phyloP scores from a whole-genome alignment of 805 yeast genomes.

The Ascoidea tarda region DNA sequence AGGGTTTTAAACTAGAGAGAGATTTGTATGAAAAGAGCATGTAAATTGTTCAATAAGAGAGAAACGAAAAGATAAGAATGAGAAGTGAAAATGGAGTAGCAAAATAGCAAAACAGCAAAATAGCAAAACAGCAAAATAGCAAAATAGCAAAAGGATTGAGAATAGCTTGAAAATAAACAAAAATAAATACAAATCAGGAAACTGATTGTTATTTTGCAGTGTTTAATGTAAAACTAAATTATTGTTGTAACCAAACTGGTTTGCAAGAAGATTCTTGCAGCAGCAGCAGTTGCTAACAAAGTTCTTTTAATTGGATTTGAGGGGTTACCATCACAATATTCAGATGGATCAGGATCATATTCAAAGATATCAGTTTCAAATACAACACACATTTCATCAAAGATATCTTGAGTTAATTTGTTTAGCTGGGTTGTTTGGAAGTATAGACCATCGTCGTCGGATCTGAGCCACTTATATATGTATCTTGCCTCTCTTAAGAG shows the following conservation, averaged over 20 bases:
- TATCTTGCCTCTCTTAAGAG: conserved; percentile 5
- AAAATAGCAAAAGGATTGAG: no score
- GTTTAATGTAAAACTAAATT: no score
- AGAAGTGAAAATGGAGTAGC: no score
- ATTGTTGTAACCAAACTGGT: neutral
- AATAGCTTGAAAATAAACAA: no score
- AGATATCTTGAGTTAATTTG: conserved; percentile 33
- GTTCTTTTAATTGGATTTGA: conserved; percentile 29
- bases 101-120: no score
- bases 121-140: no score
- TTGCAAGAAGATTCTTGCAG: conserved; percentile 58
- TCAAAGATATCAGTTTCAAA: conserved; percentile 38
- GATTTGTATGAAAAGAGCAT: no score
- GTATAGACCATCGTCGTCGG: conserved; percentile 37
- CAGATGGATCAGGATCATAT: conserved; percentile 35
- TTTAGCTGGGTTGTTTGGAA: conserved; percentile 46
- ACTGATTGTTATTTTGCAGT: no score
- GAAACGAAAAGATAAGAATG: no score
- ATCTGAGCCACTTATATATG: conserved; percentile 18
- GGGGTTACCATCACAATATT: conserved; percentile 25
- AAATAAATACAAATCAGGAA: no score
- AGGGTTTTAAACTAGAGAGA: no score
- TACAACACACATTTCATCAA: conserved; percentile 33
- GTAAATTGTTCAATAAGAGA: no score
- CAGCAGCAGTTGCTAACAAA: conserved; percentile 50